phyloP scores from a whole-genome alignment of 2,329 filamentous ascomycete genomes.

The Epichloe uncinata region DNA sequence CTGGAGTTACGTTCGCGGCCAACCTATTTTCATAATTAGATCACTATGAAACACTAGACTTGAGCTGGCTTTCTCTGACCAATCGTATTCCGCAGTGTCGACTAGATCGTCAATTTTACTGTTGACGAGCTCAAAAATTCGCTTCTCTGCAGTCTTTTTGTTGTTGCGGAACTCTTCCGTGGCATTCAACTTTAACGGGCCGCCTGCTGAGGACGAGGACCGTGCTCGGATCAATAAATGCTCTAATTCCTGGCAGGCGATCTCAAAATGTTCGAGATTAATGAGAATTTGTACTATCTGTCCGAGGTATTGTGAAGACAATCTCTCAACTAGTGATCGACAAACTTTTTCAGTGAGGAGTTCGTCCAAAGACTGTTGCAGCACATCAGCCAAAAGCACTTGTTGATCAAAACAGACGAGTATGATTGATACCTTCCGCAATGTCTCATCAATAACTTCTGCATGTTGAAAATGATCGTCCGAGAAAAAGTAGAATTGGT shows the following conservation, averaged over 20 bases:
- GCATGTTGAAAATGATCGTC: slow-evolving; percentile 92
- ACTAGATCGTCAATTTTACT: slow-evolving; percentile 97
- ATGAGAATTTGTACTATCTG: slow-evolving; percentile 98
- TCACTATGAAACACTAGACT: neutral
- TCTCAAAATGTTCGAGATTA: slow-evolving; percentile 94
- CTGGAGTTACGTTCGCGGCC: slow-evolving; percentile 43
- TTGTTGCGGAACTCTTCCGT: slow-evolving; percentile 78
- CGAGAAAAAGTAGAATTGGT: slow-evolving; percentile 96
- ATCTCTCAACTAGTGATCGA: slow-evolving; percentile 71
- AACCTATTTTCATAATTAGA: slow-evolving; percentile 23
- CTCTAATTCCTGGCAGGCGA: slow-evolving; percentile 81
- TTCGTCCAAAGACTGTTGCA: slow-evolving; percentile 66
- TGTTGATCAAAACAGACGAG: neutral
- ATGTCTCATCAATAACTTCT: slow-evolving; percentile 77
- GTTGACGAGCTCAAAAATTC: slow-evolving; percentile 97
- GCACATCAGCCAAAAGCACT: neutral
- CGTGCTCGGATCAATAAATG: slow-evolving; percentile 72
- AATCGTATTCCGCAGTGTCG: slow-evolving; percentile 95
- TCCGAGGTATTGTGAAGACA: slow-evolving; percentile 85
- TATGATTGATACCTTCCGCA: slow-evolving; percentile 49
- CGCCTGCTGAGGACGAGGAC: slow-evolving; percentile 67
- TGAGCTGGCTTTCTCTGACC: slow-evolving; percentile 31
- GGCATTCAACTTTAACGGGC: slow-evolving; percentile 65
- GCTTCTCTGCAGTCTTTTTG: slow-evolving; percentile 92
- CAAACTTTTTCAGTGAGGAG: slow-evolving; percentile 90